phyloP scores from a whole-genome alignment of 2,329 filamentous ascomycete genomes.

The Xylaria sp. region DNA sequence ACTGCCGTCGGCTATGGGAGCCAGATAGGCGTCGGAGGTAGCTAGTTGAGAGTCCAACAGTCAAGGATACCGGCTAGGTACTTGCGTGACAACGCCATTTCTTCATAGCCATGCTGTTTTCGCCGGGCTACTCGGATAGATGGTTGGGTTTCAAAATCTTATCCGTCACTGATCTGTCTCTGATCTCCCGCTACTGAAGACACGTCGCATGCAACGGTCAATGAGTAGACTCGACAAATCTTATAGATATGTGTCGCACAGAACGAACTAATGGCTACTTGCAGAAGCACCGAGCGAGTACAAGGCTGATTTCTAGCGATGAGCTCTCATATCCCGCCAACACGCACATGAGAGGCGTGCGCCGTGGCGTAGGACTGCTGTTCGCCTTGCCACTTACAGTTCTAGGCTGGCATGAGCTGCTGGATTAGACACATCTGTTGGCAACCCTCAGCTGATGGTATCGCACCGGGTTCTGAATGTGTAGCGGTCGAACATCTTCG shows the following conservation, averaged over 20 bases:
- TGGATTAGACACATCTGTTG: background rate
- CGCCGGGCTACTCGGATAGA: background rate
- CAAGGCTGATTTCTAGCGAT: slow-evolving; percentile 5
- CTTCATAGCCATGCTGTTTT: background rate
- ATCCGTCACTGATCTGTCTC: background rate
- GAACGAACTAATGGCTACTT: background rate
- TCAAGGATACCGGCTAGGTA: background rate
- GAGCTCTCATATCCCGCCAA: background rate
- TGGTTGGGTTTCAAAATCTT: background rate
- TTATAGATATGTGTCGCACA: slow-evolving; percentile 1
- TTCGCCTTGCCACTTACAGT: background rate
- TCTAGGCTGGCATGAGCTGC: background rate
- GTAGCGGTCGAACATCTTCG: background rate
- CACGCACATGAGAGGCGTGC: background rate
- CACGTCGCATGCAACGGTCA: background rate
- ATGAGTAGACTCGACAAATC: background rate
- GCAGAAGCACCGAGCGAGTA: background rate
- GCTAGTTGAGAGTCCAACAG: background rate
- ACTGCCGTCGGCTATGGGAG: background rate
- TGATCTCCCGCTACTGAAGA: background rate
- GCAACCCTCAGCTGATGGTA: background rate
- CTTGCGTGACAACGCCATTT: slow-evolving; percentile 1
- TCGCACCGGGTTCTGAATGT: background rate
- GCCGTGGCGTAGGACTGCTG: slow-evolving; percentile 3
- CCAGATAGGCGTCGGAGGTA: background rate